A percentile compares a stretch with the other conserved stretches of the same genome.
Conservation (phyloP, 2,329 filamentous ascomycete genomes). For the Atkinsonella texensis region DNA sequence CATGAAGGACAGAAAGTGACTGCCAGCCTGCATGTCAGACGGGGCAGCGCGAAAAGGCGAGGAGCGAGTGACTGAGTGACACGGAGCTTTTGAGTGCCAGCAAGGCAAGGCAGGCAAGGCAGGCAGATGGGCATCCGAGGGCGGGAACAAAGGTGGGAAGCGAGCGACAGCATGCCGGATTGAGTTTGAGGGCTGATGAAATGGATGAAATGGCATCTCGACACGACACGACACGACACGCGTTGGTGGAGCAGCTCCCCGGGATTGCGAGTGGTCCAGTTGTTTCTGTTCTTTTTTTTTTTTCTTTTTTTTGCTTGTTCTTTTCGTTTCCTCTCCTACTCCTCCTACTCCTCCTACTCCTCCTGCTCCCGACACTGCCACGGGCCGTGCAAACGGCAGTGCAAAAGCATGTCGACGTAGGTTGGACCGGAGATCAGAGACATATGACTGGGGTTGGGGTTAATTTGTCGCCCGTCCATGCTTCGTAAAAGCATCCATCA, state of each 20-base stretch:
- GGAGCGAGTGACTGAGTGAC: background rate
- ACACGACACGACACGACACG: conserved; percentile 1
- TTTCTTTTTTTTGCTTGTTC: background rate
- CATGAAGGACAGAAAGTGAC: background rate
- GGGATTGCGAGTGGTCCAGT: background rate
- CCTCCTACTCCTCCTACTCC: too few species aligned
- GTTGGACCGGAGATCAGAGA: too few species aligned
- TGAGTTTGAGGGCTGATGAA: background rate
- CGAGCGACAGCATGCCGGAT: background rate
- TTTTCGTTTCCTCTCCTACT: too few species aligned
- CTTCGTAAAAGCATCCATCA: background rate
- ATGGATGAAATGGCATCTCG: background rate
- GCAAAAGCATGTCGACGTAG: background rate
- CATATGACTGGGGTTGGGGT: too few species aligned
- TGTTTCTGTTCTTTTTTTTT: background rate
- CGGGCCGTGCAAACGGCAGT: background rate
- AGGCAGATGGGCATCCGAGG: conserved; percentile 1
- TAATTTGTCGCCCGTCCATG: too few species aligned
- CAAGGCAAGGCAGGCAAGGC: background rate
- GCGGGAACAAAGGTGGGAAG: conserved; percentile 7
- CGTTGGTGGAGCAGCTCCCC: conserved; percentile 1
- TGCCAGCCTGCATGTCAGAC: too few species aligned
- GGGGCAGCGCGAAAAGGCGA: background rate
- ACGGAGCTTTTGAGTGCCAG: background rate
- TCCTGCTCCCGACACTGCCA: too few species aligned